These are phyloP conservation scores for Sphagnum magellanicum DNA, from an alignment of 228 moss, liverwort and hornwort genomes.

Conservation along the genomic window DNA sequence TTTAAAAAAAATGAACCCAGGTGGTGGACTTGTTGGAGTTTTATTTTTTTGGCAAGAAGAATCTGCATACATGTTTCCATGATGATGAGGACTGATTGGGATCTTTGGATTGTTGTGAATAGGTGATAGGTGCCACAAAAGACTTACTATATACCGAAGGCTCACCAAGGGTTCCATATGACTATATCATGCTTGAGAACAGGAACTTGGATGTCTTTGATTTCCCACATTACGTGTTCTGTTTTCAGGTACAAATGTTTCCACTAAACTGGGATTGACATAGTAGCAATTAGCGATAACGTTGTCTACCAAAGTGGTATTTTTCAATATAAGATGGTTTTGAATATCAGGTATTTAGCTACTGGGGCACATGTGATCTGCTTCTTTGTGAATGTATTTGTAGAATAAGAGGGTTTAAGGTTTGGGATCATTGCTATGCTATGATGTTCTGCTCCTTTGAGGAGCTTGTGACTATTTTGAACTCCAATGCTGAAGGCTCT, in stretches of 20 bases:
- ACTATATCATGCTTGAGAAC: no score
- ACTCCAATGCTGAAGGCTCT: background rate
- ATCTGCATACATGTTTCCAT: no score
- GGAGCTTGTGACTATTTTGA: background rate
- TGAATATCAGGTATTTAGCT: background rate
- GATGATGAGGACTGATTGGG: no score
- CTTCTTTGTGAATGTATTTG: background rate
- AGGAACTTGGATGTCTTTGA: no score
- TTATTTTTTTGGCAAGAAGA: no score
- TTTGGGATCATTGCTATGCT: background rate
- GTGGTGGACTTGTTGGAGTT: no score
- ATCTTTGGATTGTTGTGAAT: background rate
- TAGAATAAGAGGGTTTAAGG: background rate
- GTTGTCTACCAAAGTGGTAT: background rate
- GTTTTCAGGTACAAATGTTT: no score
- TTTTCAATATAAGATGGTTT: background rate
- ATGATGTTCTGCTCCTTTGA: background rate
- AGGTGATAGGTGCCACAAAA: constrained; percentile 46
- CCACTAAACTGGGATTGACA: no score
- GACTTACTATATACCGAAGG: no score
- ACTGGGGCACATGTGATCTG: background rate
- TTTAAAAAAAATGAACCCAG: no score
- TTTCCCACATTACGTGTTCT: no score
- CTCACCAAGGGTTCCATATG: no score
- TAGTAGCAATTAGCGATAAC: background rate